Evolutionary conservation across 2,329 filamentous ascomycete genomes (phyloP).

Genomic region (Leptographium lundbergii): DNA sequence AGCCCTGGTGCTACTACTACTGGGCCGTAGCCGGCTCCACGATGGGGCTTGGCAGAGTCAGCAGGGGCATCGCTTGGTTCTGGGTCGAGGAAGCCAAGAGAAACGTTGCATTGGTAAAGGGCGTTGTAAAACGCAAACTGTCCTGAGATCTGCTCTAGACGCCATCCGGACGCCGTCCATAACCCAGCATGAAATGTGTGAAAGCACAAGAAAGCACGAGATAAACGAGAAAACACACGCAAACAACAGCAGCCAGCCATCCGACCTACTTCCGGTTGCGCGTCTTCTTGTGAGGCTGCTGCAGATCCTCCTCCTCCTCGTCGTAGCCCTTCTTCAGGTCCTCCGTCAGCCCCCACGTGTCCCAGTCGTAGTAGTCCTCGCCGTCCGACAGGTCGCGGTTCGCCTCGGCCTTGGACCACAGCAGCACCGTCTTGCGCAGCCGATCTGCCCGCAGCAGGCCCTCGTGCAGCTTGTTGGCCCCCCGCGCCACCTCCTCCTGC

Average conservation of each 20-base stretch:
- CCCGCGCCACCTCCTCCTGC: conserved; percentile 70
- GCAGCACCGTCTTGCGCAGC: conserved; percentile 56
- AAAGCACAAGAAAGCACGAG: background rate
- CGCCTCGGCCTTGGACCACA: conserved; percentile 67
- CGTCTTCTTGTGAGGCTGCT: conserved; percentile 47
- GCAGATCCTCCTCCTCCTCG: conserved; percentile 65
- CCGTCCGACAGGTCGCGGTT: conserved; percentile 72
- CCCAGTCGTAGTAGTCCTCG: conserved; percentile 79
- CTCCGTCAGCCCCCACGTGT: conserved; percentile 64
- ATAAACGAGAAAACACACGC: no score
- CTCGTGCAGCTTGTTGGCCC: conserved; percentile 52
- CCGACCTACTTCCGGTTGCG: conserved; percentile 34
- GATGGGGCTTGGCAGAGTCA: no score
- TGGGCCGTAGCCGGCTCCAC: no score
- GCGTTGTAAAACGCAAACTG: no score
- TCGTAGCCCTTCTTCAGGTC: conserved; percentile 72
- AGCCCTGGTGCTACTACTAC: no score
- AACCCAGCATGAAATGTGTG: no score
- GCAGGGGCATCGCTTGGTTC: no score
- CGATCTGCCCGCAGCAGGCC: conserved; percentile 63
- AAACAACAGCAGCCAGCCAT: no score
- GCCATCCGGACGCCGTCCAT: no score
- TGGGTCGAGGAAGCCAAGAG: no score
- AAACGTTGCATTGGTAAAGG: no score
- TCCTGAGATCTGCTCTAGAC: no score